Conservation (phyloP, 2,329 filamentous ascomycete species). For the Penicillium sp. region DNA sequence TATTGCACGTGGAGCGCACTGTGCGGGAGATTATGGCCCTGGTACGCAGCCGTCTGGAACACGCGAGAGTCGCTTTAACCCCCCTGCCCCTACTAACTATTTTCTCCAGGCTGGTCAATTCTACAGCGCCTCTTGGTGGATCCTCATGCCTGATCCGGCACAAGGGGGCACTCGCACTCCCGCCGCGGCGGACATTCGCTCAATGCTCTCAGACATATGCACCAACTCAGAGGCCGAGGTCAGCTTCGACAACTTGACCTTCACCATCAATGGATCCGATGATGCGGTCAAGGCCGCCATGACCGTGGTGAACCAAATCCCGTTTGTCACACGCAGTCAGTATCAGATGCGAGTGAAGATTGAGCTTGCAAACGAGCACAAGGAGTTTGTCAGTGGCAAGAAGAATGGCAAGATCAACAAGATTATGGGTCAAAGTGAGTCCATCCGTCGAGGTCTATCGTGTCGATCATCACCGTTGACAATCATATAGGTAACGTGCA, state of each 20-base stretch:
- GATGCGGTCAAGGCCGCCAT: constrained; percentile 95
- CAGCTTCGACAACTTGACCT: constrained; percentile 88
- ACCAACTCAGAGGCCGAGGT: constrained; percentile 94
- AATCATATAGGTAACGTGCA: constrained; percentile 69
- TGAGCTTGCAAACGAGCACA: constrained; percentile 97
- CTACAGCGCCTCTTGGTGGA: constrained; percentile 95
- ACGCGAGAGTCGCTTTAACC: background rate
- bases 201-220: constrained; percentile 93
- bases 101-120: constrained; percentile 78
- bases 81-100: background rate
- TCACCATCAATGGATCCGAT: constrained; percentile 90
- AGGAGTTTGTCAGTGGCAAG: constrained; percentile 98
- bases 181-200: constrained; percentile 64
- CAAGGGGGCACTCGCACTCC: constrained; percentile 55
- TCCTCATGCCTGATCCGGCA: constrained; percentile 66
- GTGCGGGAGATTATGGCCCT: constrained; percentile 93
- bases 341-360: constrained; percentile 98
- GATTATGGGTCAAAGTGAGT: constrained; percentile 91
- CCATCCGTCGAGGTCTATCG: background rate
- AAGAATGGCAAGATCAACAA: constrained; percentile 99
- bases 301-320: constrained; percentile 84
- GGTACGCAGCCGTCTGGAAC: constrained; percentile 39
- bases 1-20: constrained; percentile 88
- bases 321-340: constrained; percentile 77
- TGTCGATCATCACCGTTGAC: background rate